phyloP scores from a whole-genome alignment of 139 green algal species.

The Chlamydomonas incerta region DNA sequence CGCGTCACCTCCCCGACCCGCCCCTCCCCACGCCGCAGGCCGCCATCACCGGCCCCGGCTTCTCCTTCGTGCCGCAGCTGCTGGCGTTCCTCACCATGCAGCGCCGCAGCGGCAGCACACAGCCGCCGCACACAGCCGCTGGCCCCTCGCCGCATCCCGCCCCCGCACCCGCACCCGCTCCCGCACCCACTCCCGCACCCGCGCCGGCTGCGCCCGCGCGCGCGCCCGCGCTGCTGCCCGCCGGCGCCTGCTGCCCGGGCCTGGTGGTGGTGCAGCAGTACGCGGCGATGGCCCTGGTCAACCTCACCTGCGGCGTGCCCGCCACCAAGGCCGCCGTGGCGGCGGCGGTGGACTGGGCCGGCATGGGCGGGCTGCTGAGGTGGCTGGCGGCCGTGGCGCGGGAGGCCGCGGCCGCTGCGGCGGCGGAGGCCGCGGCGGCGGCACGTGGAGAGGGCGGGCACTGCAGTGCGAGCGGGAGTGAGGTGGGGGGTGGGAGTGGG shows the following conservation, averaged over 20 bases:
- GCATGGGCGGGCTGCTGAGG: not conserved
- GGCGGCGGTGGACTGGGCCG: constrained; percentile 9
- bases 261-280: constrained; percentile 17
- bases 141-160: too few relatives aligned
- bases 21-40: not conserved
- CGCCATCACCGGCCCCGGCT: not conserved
- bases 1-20: not conserved
- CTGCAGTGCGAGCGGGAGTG: not conserved
- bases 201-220: not conserved
- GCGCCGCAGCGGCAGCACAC: too few relatives aligned
- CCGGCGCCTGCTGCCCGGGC: not conserved
- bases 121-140: too few relatives aligned
- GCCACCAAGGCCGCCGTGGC: constrained; percentile 22
- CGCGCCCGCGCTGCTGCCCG: not conserved
- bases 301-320: constrained; percentile 28
- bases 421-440: not conserved
- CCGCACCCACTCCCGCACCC: too few relatives aligned
- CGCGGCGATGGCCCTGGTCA: constrained; percentile 28
- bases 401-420: too few relatives aligned
- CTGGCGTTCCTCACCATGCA: not conserved
- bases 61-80: constrained; percentile 19
- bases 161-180: too few relatives aligned
- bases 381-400: not conserved
- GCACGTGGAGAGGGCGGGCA: not conserved
- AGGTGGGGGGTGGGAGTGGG: too few relatives aligned